Evolutionary conservation across 2,329 filamentous ascomycete species (phyloP), one percentile per base, ranked within the genome.

Genomic region (Fusarium irregulare): DNA sequence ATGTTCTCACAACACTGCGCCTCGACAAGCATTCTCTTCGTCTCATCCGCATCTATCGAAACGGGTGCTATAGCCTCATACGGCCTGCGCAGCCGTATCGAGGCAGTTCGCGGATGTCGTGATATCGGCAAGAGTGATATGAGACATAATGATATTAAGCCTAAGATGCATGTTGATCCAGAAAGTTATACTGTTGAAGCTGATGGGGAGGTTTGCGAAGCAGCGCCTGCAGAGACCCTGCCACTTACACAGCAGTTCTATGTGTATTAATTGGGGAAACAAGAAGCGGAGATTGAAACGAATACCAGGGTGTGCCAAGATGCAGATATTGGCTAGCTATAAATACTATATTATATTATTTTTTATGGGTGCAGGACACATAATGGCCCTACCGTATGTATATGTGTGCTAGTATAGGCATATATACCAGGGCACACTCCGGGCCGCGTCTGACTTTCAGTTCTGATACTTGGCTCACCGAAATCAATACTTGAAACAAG

Each of bases 111-210:
- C 76, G 87, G 88, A 59, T 97, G 94, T 79, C 86, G 94, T 63
- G 87, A 80, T 32, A 86, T 97, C 46, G 85, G 90, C 45, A 98
- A 98, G 86, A 85, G 81, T 74, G 92, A 98, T 80, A 97, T 98
- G 94, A 94, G 93, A 77, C 94, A 89, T 80, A 98, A 98, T 79
- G 89, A 93, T 76, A 81, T 81, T 57, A 93, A 89, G 88, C 95
- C 95, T 16, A 89, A 86, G 82, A 98, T 98, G 93, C 89, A 85
- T 75, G 94, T 98, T 64, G 94, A 98, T 79, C 92, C 95, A 7
- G 95, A 98, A 85, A 90, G 88, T 76, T 98, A 98, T 82, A 87
- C 85, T 18, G 94, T 98, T 27, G 90, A 95, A 82, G 94, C 94
- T 3, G 93, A 97, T 80, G 94, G 93, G 0, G 80, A 87, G 79